A percentile compares a stretch with the other conserved stretches of the same genome.
Conservation (phyloP, 2,329 filamentous ascomycete species). For the Paecilomyces fulvus region DNA sequence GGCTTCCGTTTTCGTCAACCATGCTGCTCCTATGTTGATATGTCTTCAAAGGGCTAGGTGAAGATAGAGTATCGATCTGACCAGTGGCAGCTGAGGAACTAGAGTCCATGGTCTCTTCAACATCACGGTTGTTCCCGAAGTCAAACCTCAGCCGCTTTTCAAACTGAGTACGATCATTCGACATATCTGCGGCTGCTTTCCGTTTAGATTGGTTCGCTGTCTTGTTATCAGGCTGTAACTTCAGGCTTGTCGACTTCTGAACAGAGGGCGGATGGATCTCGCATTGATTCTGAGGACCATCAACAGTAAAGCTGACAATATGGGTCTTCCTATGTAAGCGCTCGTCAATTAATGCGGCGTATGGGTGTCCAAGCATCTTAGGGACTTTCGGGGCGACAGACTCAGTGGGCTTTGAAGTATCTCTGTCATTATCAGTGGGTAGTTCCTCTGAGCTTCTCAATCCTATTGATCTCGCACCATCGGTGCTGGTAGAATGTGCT, state of each 20-base stretch:
- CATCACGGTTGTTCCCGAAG: neutral
- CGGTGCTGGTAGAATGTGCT: neutral
- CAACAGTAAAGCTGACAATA: slow-evolving; percentile 2
- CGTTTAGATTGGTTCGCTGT: neutral
- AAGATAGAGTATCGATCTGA: neutral
- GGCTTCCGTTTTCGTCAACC: slow-evolving; percentile 31
- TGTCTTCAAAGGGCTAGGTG: neutral
- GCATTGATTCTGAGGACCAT: slow-evolving; percentile 3
- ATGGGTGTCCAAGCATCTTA: neutral
- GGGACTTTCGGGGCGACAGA: neutral
- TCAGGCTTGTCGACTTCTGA: neutral
- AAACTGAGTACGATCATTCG: neutral
- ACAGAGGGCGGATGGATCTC: neutral
- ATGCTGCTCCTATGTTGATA: slow-evolving; percentile 12
- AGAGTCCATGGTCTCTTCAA: neutral
- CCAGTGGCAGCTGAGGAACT: neutral
- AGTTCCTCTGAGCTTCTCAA: neutral
- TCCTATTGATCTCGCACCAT: neutral
- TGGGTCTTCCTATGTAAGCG: slow-evolving; percentile 2
- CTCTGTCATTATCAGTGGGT: neutral
- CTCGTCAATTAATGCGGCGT: neutral
- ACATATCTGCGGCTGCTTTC: neutral
- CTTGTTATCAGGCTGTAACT: neutral
- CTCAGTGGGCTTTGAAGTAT: neutral
- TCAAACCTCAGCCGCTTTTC: neutral